These are phyloP conservation scores for Leucosporidium yakuticum DNA, from an alignment of 768 basidiomycete species.

Conservation along the genomic window DNA sequence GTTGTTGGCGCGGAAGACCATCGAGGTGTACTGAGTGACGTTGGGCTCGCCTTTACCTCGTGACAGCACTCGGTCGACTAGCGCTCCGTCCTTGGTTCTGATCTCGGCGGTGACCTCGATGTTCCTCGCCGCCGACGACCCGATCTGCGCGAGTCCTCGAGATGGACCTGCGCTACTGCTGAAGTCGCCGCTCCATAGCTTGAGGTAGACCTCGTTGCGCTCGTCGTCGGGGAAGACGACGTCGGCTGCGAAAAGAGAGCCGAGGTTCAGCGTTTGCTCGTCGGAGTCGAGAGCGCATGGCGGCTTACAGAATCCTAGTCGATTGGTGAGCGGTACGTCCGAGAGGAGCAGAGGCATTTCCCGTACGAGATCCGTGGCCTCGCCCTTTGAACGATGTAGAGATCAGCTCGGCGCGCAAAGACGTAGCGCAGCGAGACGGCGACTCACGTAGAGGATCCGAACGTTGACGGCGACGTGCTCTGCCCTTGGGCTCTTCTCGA, in stretches of 20 bases:
- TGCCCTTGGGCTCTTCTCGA: constrained; percentile 79
- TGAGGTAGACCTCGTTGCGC: constrained; percentile 94
- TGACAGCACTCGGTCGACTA: constrained; percentile 66
- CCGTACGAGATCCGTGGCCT: constrained; percentile 62
- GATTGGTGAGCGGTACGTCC: constrained; percentile 71
- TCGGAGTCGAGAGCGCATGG: no score
- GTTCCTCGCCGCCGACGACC: constrained; percentile 51
- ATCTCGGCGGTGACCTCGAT: constrained; percentile 91
- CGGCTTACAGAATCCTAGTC: constrained; percentile 66
- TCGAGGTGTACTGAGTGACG: constrained; percentile 74
- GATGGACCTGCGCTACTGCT: constrained; percentile 32
- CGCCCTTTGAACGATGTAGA: constrained; percentile 48
- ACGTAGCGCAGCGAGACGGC: no score
- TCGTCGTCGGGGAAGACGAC: constrained; percentile 87
- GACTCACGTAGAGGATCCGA: constrained; percentile 60
- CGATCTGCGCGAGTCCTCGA: constrained; percentile 42
- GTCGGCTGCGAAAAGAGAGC: constrained; percentile 50
- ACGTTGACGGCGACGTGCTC: constrained; percentile 76
- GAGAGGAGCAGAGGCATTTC: constrained; percentile 75
- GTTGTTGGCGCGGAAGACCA: constrained; percentile 81
- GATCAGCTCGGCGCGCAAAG: no score
- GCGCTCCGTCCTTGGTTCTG: constrained; percentile 61
- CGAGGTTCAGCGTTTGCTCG: no score
- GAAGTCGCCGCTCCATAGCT: constrained; percentile 92
- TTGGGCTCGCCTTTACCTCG: constrained; percentile 79